Evolutionary conservation across 2,329 filamentous ascomycete species (phyloP), one percentile per base, ranked within the genome.

Genomic region (Beauveria brongniartii): DNA sequence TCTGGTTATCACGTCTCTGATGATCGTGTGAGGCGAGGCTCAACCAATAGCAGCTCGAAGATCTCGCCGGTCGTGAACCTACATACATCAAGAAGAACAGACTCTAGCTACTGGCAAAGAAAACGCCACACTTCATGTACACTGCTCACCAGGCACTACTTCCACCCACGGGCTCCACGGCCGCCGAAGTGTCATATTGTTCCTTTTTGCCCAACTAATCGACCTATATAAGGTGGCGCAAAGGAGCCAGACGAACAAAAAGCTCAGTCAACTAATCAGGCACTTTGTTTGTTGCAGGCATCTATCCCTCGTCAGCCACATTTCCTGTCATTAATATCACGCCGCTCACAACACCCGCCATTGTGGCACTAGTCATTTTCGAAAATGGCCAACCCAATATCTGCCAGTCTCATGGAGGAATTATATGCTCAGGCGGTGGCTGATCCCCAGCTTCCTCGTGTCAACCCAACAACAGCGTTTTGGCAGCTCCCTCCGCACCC

Each of bases 401-500:
- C 41, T 34, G 14, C 26, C 26, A 24, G 6, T 20, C 26, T 37
- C 41, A 56, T 56, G 54, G 20, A 56, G 43, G 43, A 56, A 28
- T 28, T 56, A 3, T 56, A 47, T 47, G 54, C 54, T 16, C 54
- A 56, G 54, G 54, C 54, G 16, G 5, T 47, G 24, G 40, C 41
- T 6, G 69, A 69, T 22, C 69, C 69, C 1, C 64, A 66, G 2
- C 47, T 71, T 2, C 69, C 69, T 1, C 62, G 62, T 3, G 44
- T 61, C 2, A 64, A 66, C 7, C 69, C 69, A 18, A 70, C 69
- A 1, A 47, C 61, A 16, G 67, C 69, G 0, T 63, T 65, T 1
- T 71, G 69, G 69, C 69, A 70, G 28, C 52, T 65, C 16, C 68
- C 69, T 3, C 61, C 61, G 1, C 68, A 71, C 59, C 65, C 67